Conservation (phyloP, 2,329 filamentous ascomycete genomes). For the Huntiella decipiens region DNA sequence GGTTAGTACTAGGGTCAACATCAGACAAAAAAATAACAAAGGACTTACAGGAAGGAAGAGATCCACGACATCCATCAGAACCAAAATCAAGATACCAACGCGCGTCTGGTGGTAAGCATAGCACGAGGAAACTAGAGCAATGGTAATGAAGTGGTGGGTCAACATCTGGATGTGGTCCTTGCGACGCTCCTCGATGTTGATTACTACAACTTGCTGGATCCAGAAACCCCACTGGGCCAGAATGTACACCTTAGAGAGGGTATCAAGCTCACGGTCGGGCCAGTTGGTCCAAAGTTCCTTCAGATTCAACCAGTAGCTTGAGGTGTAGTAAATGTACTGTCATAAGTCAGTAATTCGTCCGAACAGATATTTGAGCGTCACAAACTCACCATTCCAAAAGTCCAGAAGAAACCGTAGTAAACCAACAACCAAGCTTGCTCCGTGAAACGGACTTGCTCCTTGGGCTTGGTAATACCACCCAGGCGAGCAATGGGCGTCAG, state of each 20-base stretch:
- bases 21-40: neutral
- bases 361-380: neutral
- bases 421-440: conserved; percentile 85
- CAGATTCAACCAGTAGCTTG: conserved; percentile 60
- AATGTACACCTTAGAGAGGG: conserved; percentile 72
- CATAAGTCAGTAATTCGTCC: conserved; percentile 1
- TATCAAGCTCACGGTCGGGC: conserved; percentile 57
- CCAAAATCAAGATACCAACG: conserved; percentile 73
- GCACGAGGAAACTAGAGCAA: conserved; percentile 56
- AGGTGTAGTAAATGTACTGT: conserved; percentile 64
- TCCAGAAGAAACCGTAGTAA: conserved; percentile 70
- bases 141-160: conserved; percentile 81
- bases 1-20: conserved; percentile 6
- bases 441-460: conserved; percentile 65
- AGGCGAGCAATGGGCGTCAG: conserved; percentile 57
- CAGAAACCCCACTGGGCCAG: conserved; percentile 82
- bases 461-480: conserved; percentile 55
- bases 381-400: conserved; percentile 55
- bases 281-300: conserved; percentile 67
- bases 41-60: conserved; percentile 59
- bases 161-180: conserved; percentile 98
- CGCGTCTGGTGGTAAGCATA: conserved; percentile 78
- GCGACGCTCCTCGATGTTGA: conserved; percentile 82
- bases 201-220: conserved; percentile 83
- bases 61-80: conserved; percentile 87